Evolutionary conservation across 495 filamentous ascomycete genomes (phyloP).

Genomic region (Trichoderma asperelloides): DNA sequence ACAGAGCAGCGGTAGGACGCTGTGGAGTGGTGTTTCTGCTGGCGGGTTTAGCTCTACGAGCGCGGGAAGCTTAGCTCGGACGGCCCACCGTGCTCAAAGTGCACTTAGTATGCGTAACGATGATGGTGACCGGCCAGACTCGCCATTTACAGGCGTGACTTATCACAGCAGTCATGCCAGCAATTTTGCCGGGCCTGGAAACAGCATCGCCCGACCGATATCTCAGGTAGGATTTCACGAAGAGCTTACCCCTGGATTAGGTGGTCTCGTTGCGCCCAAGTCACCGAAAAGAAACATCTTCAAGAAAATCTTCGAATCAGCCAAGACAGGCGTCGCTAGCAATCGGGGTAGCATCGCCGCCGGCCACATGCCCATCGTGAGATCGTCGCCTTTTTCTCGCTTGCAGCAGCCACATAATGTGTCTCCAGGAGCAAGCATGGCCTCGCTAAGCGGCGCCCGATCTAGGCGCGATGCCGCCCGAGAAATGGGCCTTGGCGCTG

Average conservation of each 20-base stretch:
- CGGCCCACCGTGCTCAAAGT: conserved; percentile 48
- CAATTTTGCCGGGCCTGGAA: conserved; percentile 36
- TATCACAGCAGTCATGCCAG: conserved; percentile 76
- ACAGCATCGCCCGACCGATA: conserved; percentile 25
- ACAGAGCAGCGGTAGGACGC: conserved; percentile 65
- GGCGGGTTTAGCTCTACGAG: conserved; percentile 90
- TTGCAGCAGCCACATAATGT: background rate
- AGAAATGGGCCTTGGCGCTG: conserved; percentile 57
- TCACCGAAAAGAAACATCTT: conserved; percentile 90
- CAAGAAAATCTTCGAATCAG: conserved; percentile 90
- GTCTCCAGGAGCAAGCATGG: background rate
- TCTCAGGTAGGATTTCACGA: conserved; percentile 39
- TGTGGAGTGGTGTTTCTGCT: conserved; percentile 91
- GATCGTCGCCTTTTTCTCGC: conserved; percentile 20
- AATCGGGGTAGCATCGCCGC: conserved; percentile 76
- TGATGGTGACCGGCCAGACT: conserved; percentile 52
- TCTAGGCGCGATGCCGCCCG: conserved; percentile 41
- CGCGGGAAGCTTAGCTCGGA: conserved; percentile 80
- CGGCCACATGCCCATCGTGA: conserved; percentile 38
- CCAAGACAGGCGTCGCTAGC: conserved; percentile 86
- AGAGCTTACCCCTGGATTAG: conserved; percentile 48
- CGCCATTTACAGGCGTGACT: conserved; percentile 65
- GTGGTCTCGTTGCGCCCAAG: conserved; percentile 79
- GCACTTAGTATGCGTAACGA: conserved; percentile 42
- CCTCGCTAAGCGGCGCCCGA: conserved; percentile 10